Conservation (phyloP, 257 asterid species). For the Buddleja alternifolia region DNA sequence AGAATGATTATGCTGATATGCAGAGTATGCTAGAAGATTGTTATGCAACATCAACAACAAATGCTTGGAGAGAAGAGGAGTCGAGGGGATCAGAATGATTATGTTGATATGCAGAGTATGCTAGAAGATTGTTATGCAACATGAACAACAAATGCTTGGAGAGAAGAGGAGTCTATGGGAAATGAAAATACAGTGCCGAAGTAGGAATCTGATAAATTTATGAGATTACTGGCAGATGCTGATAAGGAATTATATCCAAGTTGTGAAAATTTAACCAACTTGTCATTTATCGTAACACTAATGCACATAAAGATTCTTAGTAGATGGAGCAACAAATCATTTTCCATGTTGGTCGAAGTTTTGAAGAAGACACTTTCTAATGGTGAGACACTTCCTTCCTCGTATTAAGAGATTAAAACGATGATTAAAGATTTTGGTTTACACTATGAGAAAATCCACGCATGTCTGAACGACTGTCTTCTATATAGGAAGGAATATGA, state of each 20-base stretch:
- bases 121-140: neutral
- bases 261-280: neutral
- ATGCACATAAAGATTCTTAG: neutral
- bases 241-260: no score
- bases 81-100: neutral
- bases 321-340: neutral
- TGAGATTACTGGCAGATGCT: no score
- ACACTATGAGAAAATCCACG: neutral
- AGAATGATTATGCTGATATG: no score
- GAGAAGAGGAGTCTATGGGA: neutral
- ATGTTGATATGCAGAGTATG: neutral
- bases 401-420: neutral
- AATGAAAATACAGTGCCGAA: neutral
- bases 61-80: neutral
- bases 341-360: neutral
- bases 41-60: no score
- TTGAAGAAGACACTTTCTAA: neutral
- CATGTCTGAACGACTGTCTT: neutral
- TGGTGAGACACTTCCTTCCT: no score
- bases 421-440: no score
- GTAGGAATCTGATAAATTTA: neutral
- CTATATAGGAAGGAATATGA: neutral
- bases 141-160: constrained; percentile 3
- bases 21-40: no score
- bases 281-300: neutral